phyloP scores from a whole-genome alignment of 306 rosid genomes.

The barrel medic (Medicago truncatula) region DNA sequence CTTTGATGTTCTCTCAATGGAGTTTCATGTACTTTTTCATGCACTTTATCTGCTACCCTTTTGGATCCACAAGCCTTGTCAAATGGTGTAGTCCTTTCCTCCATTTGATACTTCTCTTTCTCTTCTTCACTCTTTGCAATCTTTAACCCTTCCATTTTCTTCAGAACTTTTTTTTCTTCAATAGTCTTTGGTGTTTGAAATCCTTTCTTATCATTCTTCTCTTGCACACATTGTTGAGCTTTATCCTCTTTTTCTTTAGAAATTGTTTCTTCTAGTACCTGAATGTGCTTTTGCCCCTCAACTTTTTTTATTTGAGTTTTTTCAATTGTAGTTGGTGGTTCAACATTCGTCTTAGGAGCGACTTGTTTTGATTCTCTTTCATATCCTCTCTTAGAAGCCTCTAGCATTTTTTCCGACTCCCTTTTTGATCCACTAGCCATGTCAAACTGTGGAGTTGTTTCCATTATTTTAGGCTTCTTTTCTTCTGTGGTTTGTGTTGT shows the following conservation, averaged over 20 bases:
- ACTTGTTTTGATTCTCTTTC: slow-evolving; percentile 15
- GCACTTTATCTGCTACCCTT: slow-evolving; percentile 22
- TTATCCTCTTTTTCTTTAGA: neutral
- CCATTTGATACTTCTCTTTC: slow-evolving; percentile 30
- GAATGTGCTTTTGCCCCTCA: neutral
- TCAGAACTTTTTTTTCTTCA: slow-evolving; percentile 28
- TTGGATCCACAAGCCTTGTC: slow-evolving; percentile 17
- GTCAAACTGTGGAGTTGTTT: slow-evolving; percentile 25
- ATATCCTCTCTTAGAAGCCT: neutral
- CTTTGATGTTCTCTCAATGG: neutral
- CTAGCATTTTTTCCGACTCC: slow-evolving; percentile 25
- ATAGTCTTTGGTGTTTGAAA: slow-evolving; percentile 20
- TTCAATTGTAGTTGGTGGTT: slow-evolving; percentile 12
- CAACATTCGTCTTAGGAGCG: neutral
- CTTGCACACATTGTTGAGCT: slow-evolving; percentile 16
- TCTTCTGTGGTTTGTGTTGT: slow-evolving; percentile 19
- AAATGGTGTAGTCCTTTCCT: slow-evolving; percentile 13
- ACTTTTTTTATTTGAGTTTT: slow-evolving; percentile 24
- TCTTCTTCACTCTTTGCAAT: slow-evolving; percentile 33
- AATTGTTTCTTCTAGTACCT: slow-evolving; percentile 16
- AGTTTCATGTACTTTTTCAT: slow-evolving; percentile 20
- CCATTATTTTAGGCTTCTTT: slow-evolving; percentile 29
- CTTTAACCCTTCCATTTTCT: neutral
- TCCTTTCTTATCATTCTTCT: slow-evolving; percentile 27
- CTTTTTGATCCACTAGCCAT: slow-evolving; percentile 17